These are phyloP conservation scores for Aspergillus bridgeri DNA, from an alignment of 495 filamentous ascomycete genomes.

Conservation along the genomic window DNA sequence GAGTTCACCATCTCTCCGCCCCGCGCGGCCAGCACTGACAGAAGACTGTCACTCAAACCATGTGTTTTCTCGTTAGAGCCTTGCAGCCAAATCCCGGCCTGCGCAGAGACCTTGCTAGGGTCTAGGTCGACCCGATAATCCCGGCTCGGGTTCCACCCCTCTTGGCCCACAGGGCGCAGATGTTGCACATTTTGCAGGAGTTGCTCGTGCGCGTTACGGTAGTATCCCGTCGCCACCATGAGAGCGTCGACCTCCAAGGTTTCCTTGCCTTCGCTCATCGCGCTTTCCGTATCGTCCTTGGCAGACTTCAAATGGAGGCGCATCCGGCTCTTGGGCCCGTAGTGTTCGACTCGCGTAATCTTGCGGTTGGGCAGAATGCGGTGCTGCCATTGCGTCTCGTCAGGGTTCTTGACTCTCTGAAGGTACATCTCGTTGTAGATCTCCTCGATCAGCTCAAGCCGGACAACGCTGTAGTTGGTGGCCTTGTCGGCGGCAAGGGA, in stretches of 20 bases:
- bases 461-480: constrained; percentile 94
- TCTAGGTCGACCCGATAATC: constrained; percentile 75
- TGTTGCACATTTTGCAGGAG: constrained; percentile 62
- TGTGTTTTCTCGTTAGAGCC: constrained; percentile 92
- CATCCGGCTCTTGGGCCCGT: constrained; percentile 40
- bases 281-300: constrained; percentile 23
- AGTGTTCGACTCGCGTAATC: constrained; percentile 56
- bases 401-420: constrained; percentile 67
- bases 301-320: constrained; percentile 34
- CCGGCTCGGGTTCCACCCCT: constrained; percentile 42
- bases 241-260: constrained; percentile 71
- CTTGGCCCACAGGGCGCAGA: constrained; percentile 55
- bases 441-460: constrained; percentile 78
- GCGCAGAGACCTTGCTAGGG: constrained; percentile 54
- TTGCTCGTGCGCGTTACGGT: constrained; percentile 71
- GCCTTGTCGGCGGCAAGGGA: constrained; percentile 62
- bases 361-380: constrained; percentile 67
- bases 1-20: constrained; percentile 75
- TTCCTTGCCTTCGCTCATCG: constrained; percentile 44
- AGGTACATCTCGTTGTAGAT: constrained; percentile 83
- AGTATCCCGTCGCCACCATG: constrained; percentile 86
- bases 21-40: constrained; percentile 72
- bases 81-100: constrained; percentile 85
- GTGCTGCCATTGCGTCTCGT: constrained; percentile 74
- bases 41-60: constrained; percentile 76